A percentile compares a stretch with the other conserved stretches of the same genome.
Conservation (phyloP, 345 rosid genomes). For the Geranium rotundifolium region DNA sequence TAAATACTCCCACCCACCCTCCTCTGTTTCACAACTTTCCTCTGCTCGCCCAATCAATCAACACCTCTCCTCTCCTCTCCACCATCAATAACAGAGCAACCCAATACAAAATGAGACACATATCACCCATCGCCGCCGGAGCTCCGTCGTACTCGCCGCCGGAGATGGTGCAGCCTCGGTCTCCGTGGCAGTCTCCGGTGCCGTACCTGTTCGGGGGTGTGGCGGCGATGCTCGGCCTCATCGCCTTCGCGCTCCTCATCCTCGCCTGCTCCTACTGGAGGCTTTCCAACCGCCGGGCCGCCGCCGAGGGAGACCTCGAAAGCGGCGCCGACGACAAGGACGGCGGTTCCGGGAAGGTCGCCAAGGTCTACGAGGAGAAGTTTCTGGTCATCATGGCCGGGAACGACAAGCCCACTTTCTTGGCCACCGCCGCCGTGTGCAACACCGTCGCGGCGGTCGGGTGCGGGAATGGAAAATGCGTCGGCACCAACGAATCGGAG, state of each 20-base stretch:
- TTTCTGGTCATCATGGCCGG: constrained; percentile 88
- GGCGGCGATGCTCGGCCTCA: constrained; percentile 87
- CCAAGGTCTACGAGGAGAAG: constrained; percentile 46
- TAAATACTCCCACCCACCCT: no score
- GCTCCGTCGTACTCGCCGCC: not conserved
- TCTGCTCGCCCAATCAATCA: no score
- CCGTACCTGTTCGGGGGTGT: constrained; percentile 88
- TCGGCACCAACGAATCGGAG: no score
- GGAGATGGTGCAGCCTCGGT: constrained; percentile 21
- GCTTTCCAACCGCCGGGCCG: constrained; percentile 60
- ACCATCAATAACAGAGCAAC: no score
- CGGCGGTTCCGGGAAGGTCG: not conserved
- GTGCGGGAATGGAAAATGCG: no score
- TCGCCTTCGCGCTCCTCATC: constrained; percentile 75
- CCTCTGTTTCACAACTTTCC: no score
- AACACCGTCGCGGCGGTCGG: constrained; percentile 30
- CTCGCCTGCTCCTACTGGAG: constrained; percentile 96
- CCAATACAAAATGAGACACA: no score
- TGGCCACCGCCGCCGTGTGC: constrained; percentile 67
- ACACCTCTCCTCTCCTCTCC: no score
- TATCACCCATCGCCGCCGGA: no score
- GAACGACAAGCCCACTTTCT: constrained; percentile 48
- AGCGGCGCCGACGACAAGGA: constrained; percentile 3
- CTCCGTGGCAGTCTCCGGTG: constrained; percentile 92
- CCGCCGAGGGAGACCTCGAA: constrained; percentile 20